A percentile compares a stretch with the other conserved stretches of the same genome.
These are phyloP conservation scores for Erigeron philadelphicus DNA, from an alignment of 140 eudicot genomes.

Conservation along the genomic window DNA sequence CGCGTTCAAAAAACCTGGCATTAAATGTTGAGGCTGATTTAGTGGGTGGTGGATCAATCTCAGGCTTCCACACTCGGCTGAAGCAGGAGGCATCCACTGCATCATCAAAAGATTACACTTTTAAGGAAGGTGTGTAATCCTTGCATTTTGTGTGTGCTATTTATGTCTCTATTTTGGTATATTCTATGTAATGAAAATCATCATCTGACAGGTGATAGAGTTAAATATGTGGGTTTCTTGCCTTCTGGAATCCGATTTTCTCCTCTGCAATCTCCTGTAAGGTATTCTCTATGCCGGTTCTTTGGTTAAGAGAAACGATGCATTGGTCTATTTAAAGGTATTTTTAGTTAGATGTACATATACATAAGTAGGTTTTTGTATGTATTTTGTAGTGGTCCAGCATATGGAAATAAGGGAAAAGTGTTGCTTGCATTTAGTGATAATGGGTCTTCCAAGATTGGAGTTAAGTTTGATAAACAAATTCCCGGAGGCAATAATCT, in stretches of 20 bases:
- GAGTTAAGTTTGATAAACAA: constrained; percentile 81
- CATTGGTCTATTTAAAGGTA: background rate
- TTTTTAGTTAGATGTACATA: background rate
- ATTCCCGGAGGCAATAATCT: constrained; percentile 84
- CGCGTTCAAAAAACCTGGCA: constrained; percentile 64
- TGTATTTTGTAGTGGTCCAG: constrained; percentile 53
- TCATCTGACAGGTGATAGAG: constrained; percentile 75
- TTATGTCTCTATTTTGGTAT: background rate
- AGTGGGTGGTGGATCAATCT: constrained; percentile 53
- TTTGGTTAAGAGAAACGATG: background rate
- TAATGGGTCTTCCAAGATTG: constrained; percentile 79
- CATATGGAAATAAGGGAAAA: constrained; percentile 71
- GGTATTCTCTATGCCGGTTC: constrained; percentile 34
- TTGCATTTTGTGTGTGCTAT: background rate
- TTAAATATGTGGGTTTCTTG: constrained; percentile 61
- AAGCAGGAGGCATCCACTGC: constrained; percentile 89
- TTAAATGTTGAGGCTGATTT: constrained; percentile 91
- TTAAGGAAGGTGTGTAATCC: constrained; percentile 58
- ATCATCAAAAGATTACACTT: constrained; percentile 63
- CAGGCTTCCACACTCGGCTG: constrained; percentile 64
- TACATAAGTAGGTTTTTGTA: no score
- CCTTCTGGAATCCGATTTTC: constrained; percentile 50
- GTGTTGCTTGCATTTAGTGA: constrained; percentile 76
- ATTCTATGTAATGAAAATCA: background rate
- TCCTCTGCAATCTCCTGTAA: constrained; percentile 41